Base-by-base conservation (phyloP, 306 rosid species). In the Lathyrus aphaca region DNA sequence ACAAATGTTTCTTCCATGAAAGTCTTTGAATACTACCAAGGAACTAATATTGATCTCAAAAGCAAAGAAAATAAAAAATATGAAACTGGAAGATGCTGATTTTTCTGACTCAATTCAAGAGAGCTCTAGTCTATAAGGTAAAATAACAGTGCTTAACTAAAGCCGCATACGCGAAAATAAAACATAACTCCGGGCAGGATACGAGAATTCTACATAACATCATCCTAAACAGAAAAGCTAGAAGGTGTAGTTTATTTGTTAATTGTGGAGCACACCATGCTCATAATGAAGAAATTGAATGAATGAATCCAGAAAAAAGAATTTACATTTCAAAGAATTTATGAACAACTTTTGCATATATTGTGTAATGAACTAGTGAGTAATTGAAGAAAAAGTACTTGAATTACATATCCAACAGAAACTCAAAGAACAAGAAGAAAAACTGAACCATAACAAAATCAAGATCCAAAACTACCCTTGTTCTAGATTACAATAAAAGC, bases 1-100 rank as follows among this genome's bases (percentile, higher is more conserved):
- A 93, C 95, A 84, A 90, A 93, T 49, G 96, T 90, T 87, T 93
- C 98, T 77, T 93, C 98, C 98, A 93, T 93, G 66, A 29, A 75
- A 44, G 46, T 56, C 74, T 80, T 48, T 73, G 68, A 74, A 68
- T 67, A 74, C 63, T 67, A 72, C 69, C 45, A 78, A 82, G 78
- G 57, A 70, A 56, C 38, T 18, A 19, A 19, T 35, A 56, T 57
- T 68, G 38, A 73, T 72, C 65, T 73, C 45, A 35, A 17, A 53
- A 42, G 49, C 27, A 27, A 32, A 65, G 27, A 58, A 51, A 60
- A 70, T 49, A 38, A 40, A 68, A 43, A 57, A 23, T 71, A 71
- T 64, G 66, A 50, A 78, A 76, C 15, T 63, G 66, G 62, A 83
- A 63, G 78, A 79, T 54, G 43, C 59, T 53, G 15, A 11, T 53